Conservation (phyloP, 2,329 filamentous ascomycete species). For the Eutypa lata region DNA sequence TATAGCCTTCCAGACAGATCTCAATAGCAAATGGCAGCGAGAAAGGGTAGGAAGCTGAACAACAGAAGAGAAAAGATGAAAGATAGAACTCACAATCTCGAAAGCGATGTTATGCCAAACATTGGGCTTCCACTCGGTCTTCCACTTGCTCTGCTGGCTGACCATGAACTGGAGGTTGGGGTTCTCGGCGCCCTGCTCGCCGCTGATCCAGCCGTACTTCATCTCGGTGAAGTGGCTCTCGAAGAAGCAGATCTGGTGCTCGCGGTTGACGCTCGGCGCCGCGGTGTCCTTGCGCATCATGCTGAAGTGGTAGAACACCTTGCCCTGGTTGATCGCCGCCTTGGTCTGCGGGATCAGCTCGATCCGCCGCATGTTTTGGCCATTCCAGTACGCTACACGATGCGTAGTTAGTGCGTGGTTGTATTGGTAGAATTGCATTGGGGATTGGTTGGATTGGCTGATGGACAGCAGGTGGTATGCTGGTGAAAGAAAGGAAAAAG, state of each 20-base stretch:
- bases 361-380: constrained; percentile 68
- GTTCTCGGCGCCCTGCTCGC: constrained; percentile 42
- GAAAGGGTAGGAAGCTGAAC: neutral
- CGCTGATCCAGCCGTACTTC: constrained; percentile 63
- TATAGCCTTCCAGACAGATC: neutral
- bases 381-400: constrained; percentile 69
- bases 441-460: too few species aligned
- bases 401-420: too few species aligned
- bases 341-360: constrained; percentile 73
- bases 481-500: too few species aligned
- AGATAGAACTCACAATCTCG: constrained; percentile 50
- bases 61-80: neutral
- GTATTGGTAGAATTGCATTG: too few species aligned
- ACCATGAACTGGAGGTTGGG: constrained; percentile 64
- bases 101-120: constrained; percentile 76
- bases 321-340: constrained; percentile 61
- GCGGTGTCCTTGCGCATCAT: constrained; percentile 59
- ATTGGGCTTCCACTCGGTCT: constrained; percentile 56
- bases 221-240: constrained; percentile 75
- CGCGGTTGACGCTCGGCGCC: constrained; percentile 57
- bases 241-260: constrained; percentile 65
- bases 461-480: too few species aligned
- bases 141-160: constrained; percentile 60
- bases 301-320: constrained; percentile 70
- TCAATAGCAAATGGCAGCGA: neutral